Evolutionary conservation across 2,329 filamentous ascomycete species (phyloP).

Genomic region (Tolypocladium amazonense): DNA sequence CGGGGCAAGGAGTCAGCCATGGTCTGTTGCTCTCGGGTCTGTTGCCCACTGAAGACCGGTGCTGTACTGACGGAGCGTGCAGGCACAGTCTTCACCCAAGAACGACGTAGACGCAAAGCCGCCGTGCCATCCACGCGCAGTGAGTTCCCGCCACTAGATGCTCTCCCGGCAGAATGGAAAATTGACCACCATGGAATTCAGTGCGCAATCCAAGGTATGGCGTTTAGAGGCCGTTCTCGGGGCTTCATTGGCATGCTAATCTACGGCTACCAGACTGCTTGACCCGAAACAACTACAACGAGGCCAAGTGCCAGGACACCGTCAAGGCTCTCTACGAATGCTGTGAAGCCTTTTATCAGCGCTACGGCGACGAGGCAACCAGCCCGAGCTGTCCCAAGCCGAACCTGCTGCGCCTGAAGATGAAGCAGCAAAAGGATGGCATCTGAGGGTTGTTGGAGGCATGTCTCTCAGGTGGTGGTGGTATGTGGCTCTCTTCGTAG

Average conservation of each 20-base stretch:
- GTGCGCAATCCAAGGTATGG: slow-evolving; percentile 81
- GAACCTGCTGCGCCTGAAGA: slow-evolving; percentile 67
- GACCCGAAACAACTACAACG: slow-evolving; percentile 72
- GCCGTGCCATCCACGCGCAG: slow-evolving; percentile 77
- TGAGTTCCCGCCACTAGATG: slow-evolving; percentile 30
- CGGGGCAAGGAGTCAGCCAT: not conserved
- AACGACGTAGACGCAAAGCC: slow-evolving; percentile 64
- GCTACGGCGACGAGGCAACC: slow-evolving; percentile 63
- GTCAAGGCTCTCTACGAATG: slow-evolving; percentile 88
- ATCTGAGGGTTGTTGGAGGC: slow-evolving; percentile 5
- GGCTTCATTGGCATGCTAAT: not conserved
- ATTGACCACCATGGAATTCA: slow-evolving; percentile 18
- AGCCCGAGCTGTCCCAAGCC: slow-evolving; percentile 81
- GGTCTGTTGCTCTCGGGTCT: not conserved
- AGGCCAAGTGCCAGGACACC: slow-evolving; percentile 67
- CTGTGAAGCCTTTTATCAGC: slow-evolving; percentile 79
- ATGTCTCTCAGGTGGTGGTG: not conserved
- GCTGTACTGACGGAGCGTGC: not conserved
- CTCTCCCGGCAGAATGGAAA: not conserved
- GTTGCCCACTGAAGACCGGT: not conserved
- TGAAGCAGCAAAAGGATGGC: slow-evolving; percentile 57
- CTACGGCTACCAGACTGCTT: slow-evolving; percentile 55
- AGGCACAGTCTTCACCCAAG: slow-evolving; percentile 32
- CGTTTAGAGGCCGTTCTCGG: not conserved
- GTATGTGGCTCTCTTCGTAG: slow-evolving; percentile 36